A percentile compares a stretch with the other conserved stretches of the same genome.
Evolutionary conservation across 768 basidiomycete genomes (phyloP).

Genomic region (Suillus variegatus): DNA sequence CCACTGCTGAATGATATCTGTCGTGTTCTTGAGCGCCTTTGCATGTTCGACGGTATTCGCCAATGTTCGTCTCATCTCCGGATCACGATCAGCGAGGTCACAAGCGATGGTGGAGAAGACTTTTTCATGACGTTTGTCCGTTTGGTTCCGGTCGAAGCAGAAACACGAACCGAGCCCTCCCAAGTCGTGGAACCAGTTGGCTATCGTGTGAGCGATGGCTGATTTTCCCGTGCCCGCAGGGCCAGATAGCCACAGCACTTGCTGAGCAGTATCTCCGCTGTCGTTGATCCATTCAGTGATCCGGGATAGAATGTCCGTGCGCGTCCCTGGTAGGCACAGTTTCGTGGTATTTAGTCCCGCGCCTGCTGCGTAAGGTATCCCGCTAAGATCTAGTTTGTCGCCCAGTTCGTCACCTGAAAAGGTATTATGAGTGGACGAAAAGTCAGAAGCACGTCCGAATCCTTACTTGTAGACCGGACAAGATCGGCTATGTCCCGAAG

Average conservation of each 20-base stretch:
- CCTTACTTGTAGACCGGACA: not conserved
- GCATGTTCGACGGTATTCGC: not conserved
- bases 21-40: not conserved
- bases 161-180: slow-evolving; percentile 20
- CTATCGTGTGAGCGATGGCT: slow-evolving; percentile 23
- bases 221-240: slow-evolving; percentile 31
- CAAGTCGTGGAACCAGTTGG: slow-evolving; percentile 10
- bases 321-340: slow-evolving; percentile 20
- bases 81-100: slow-evolving; percentile 21
- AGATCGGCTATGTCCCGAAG: not conserved
- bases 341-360: slow-evolving; percentile 3
- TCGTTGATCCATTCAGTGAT: slow-evolving; percentile 19
- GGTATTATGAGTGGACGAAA: not conserved
- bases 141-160: slow-evolving; percentile 16
- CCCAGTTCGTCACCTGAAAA: not conserved
- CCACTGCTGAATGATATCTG: slow-evolving; percentile 15
- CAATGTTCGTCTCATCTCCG: not conserved
- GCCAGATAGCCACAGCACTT: slow-evolving; percentile 17
- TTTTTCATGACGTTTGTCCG: slow-evolving; percentile 10
- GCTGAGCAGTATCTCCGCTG: not conserved
- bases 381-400: not conserved
- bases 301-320: slow-evolving; percentile 13
- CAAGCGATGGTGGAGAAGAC: slow-evolving; percentile 33
- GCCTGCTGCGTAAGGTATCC: slow-evolving; percentile 5
- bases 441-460: not conserved